Conservation (phyloP, 2,329 filamentous ascomycete species). For the Monilinia aucupariae region DNA sequence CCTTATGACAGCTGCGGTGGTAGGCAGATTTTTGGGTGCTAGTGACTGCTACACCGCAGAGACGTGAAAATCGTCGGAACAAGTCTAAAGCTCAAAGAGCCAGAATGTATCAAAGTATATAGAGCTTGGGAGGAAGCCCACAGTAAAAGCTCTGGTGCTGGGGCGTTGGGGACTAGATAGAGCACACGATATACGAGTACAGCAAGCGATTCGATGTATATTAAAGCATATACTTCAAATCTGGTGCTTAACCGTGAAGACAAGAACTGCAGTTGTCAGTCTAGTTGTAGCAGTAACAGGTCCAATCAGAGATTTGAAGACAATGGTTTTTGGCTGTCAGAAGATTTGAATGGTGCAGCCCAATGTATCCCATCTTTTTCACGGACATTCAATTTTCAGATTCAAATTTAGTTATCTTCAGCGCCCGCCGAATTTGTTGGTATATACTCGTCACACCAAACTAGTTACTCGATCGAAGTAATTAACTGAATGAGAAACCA, state of each 20-base stretch:
- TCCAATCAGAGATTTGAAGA: not conserved
- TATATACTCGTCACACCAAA: no score
- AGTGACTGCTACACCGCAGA: not conserved
- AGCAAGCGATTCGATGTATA: not conserved
- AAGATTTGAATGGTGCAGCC: no score
- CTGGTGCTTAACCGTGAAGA: not conserved
- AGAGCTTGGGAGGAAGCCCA: not conserved
- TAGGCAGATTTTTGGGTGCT: not conserved
- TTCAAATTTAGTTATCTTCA: no score
- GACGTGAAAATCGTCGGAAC: no score
- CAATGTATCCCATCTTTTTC: no score
- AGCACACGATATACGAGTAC: not conserved
- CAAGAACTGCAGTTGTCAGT: not conserved
- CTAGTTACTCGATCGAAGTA: not conserved
- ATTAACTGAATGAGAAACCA: not conserved
- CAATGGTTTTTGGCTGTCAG: no score
- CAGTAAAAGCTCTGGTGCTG: not conserved
- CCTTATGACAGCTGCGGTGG: not conserved
- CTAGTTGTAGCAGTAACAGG: not conserved
- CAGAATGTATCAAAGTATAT: no score
- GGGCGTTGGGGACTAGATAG: not conserved
- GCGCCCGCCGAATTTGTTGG: no score
- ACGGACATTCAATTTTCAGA: no score
- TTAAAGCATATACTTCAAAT: not conserved
- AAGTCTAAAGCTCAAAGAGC: no score